Base-by-base conservation (phyloP, 2,329 filamentous ascomycete species). In the Furcasterigmium furcatum region DNA sequence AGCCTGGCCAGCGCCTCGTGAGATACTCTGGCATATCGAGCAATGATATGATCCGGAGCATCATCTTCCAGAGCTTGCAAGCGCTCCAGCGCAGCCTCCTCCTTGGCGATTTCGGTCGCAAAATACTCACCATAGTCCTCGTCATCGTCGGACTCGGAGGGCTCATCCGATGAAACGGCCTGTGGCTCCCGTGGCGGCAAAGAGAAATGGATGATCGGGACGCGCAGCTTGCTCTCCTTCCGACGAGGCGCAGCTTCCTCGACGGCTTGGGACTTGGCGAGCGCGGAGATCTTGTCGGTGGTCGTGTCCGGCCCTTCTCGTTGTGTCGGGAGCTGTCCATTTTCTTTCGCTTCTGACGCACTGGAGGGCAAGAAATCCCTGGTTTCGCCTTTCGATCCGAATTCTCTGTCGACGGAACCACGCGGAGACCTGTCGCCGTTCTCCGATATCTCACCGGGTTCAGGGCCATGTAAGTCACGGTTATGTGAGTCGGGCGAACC, bases 121-220 rank as follows among this genome's bases (percentile, higher is more conserved):
- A 82, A 79, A 47, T 77, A 77, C 43, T 79, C 76, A 16, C 72
- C 77, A 65, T 82, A 76, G 38, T 79, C 74, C 40, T 81, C 79
- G 46, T 82, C 79, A 36, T 82, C 76, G 42, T 73, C 52, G 12
- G 71, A 74, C 44, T 81, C 77, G 1, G 76, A 79, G 38, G 76
- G 74, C 44, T 68, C 65, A 39, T 72, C 70, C 5, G 63, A 51
- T 10, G 65, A 47, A 10, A 53, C 44, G 19, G 55, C 52, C 2
- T 51, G 51, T 1, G 58, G 52, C 43, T 60, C 58, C 46, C 67
- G 71, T 8, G 63, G 58, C 3, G 72, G 70, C 19, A 76, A 41
- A 18, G 64, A 59, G 41, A 74, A 68, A 41, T 60, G 65, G 7
- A 68, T 63, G 16, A 63, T 47, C 9, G 49, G 43, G 4, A 60